phyloP scores from a whole-genome alignment of 2,329 filamentous ascomycete species.

The Xylariaceae sp. region DNA sequence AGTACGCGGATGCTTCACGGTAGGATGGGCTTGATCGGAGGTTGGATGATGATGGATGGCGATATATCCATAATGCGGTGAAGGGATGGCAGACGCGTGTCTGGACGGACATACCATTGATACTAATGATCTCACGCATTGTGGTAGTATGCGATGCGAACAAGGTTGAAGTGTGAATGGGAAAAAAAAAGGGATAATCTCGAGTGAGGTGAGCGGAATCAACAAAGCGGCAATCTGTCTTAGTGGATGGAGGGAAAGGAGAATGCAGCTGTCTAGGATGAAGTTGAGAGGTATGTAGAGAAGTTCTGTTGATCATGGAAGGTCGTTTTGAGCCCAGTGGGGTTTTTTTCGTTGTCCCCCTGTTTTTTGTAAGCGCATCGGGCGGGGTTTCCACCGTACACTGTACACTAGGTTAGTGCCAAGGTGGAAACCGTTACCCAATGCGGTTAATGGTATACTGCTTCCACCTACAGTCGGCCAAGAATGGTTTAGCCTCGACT shows the following conservation, averaged over 20 bases:
- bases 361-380: conserved; percentile 28
- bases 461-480: neutral
- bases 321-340: conserved; percentile 23
- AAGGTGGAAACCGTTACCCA: neutral
- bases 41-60: conserved; percentile 19
- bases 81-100: conserved; percentile 36
- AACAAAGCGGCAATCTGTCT: conserved; percentile 22
- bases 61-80: conserved; percentile 39
- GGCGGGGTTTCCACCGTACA: conserved; percentile 16
- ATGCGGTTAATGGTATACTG: neutral
- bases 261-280: conserved; percentile 18
- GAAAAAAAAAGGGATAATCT: conserved; percentile 18
- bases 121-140: conserved; percentile 99
- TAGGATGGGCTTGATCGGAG: conserved; percentile 9
- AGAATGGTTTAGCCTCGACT: neutral
- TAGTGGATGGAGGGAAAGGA: conserved; percentile 19
- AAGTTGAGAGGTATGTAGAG: conserved; percentile 20
- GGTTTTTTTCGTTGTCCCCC: conserved; percentile 28
- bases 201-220: conserved; percentile 20
- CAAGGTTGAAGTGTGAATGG: conserved; percentile 31
- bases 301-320: conserved; percentile 24
- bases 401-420: neutral
- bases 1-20: conserved; percentile 37
- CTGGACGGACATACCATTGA: conserved; percentile 72
- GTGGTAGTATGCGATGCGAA: conserved; percentile 43